These are phyloP conservation scores for Clavispora carvajalis DNA, from an alignment of 805 yeast genomes.

Conservation along the genomic window DNA sequence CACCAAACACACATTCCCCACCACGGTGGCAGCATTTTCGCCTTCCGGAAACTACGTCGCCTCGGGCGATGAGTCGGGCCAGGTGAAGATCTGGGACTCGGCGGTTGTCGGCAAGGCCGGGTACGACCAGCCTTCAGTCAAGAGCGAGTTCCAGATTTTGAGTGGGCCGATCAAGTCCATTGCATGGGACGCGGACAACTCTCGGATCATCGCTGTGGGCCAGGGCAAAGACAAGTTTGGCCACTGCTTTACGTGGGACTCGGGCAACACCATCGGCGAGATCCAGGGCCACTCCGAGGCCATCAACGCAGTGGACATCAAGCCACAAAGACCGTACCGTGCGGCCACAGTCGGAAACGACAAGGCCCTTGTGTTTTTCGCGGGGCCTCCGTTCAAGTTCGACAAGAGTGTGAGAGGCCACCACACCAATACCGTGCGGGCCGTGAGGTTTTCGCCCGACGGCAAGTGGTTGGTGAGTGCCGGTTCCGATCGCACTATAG, in stretches of 20 bases:
- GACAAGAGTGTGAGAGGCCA: conserved; percentile 62
- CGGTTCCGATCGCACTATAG: conserved; percentile 77
- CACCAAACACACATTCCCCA: conserved; percentile 60
- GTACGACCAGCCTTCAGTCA: conserved; percentile 48
- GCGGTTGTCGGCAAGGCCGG: conserved; percentile 36
- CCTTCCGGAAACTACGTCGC: conserved; percentile 90
- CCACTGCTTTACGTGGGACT: conserved; percentile 87
- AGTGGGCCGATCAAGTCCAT: conserved; percentile 77
- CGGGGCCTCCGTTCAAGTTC: conserved; percentile 94
- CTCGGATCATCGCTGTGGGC: conserved; percentile 89
- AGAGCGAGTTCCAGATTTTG: conserved; percentile 76
- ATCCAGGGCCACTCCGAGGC: conserved; percentile 85
- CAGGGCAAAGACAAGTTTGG: conserved; percentile 90
- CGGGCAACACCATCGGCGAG: conserved; percentile 97
- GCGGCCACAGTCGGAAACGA: conserved; percentile 94
- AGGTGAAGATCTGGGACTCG: conserved; percentile 81
- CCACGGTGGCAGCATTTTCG: conserved; percentile 81
- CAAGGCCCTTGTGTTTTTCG: conserved; percentile 72
- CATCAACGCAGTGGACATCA: conserved; percentile 78
- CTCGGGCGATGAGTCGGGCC: conserved; percentile 88
- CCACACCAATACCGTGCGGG: conserved; percentile 76
- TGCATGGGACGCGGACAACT: conserved; percentile 88
- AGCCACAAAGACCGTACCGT: conserved; percentile 83
- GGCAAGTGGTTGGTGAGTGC: conserved; percentile 73
- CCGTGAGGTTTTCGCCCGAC: conserved; percentile 75